phyloP scores from a whole-genome alignment of 306 rosid species.

The Hippophae rhamnoides region DNA sequence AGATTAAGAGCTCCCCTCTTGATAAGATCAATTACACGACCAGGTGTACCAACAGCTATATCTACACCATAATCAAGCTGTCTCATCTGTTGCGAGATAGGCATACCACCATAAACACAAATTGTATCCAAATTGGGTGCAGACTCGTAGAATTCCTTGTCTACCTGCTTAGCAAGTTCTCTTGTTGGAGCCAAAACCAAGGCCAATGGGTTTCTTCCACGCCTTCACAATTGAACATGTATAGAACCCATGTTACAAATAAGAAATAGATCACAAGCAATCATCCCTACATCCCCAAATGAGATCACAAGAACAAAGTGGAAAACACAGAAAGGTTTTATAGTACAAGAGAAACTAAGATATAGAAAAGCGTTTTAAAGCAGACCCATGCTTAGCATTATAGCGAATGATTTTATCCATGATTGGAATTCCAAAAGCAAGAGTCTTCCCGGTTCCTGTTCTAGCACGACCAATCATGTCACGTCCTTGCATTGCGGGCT shows the following conservation, averaged over 20 bases:
- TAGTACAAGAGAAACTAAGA: neutral
- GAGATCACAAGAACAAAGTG: neutral
- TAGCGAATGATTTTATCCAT: constrained; percentile 65
- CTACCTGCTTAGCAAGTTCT: constrained; percentile 85
- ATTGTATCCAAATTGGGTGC: constrained; percentile 84
- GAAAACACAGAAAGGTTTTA: neutral
- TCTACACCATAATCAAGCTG: constrained; percentile 92
- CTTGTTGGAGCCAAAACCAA: constrained; percentile 94
- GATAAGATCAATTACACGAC: constrained; percentile 89
- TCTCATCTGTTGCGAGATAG: constrained; percentile 75
- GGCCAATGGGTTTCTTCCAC: constrained; percentile 78
- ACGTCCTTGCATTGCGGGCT: constrained; percentile 97
- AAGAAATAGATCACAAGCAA: neutral
- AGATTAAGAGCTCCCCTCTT: constrained; percentile 73
- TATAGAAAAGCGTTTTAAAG: constrained; percentile 3
- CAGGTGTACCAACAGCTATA: constrained; percentile 92
- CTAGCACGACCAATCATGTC: constrained; percentile 99
- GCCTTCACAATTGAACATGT: constrained; percentile 22
- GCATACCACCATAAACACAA: constrained; percentile 94
- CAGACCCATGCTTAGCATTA: constrained; percentile 84
- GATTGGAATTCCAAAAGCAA: constrained; percentile 94
- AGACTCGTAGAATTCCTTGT: constrained; percentile 65
- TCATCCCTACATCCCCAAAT: neutral
- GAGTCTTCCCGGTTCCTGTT: constrained; percentile 98
- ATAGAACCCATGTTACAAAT: neutral